Evolutionary conservation across 1,139 yeast species (phyloP).

Genomic region (Suhomyces bolitotheri): DNA sequence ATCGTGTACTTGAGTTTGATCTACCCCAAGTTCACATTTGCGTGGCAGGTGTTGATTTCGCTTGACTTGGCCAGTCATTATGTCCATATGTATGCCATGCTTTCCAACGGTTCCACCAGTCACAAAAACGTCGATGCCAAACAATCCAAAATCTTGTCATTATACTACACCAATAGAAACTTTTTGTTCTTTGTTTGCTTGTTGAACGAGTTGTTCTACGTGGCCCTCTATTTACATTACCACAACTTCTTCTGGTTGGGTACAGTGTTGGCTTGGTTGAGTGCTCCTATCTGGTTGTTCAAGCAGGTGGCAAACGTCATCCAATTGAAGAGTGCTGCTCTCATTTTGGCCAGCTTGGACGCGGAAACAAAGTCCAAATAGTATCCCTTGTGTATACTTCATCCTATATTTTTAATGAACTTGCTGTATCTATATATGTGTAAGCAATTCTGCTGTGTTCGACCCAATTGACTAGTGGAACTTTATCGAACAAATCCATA

Average conservation of each 20-base stretch:
- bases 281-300: conserved; percentile 86
- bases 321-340: conserved; percentile 84
- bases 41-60: conserved; percentile 86
- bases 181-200: conserved; percentile 90
- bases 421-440: background rate
- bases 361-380: conserved; percentile 54
- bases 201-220: conserved; percentile 88
- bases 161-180: conserved; percentile 82
- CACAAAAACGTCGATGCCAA: conserved; percentile 83
- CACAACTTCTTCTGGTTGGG: conserved; percentile 69
- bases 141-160: conserved; percentile 68
- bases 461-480: too few relatives aligned
- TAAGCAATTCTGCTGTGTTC: background rate
- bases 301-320: conserved; percentile 90
- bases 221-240: conserved; percentile 78
- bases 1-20: conserved; percentile 81
- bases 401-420: conserved; percentile 1
- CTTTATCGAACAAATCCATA: conserved; percentile 22
- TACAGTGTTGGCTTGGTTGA: conserved; percentile 59
- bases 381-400: too few relatives aligned
- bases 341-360: conserved; percentile 76
- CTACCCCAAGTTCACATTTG: conserved; percentile 62
- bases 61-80: conserved; percentile 94
- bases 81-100: conserved; percentile 97
- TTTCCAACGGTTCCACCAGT: conserved; percentile 72